These are phyloP conservation scores for Pezicula radicicola DNA, from an alignment of 2,329 filamentous ascomycete genomes.

Conservation along the genomic window DNA sequence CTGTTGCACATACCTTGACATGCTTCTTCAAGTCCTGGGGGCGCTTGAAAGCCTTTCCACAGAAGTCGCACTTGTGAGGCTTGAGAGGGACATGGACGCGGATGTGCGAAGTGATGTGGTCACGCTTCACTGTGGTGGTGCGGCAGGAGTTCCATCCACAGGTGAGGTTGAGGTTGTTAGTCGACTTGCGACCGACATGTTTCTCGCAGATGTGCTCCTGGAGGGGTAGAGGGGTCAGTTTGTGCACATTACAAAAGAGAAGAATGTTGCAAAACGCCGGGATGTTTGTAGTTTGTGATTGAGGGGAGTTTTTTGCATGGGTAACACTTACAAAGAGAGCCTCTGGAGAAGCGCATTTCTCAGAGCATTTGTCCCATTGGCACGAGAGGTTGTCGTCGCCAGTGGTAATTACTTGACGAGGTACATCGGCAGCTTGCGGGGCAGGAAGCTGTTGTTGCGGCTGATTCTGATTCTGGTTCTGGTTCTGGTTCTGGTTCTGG, in stretches of 20 bases:
- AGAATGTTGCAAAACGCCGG: background rate
- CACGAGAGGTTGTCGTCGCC: slow-evolving; percentile 33
- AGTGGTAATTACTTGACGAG: slow-evolving; percentile 14
- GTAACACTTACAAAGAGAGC: slow-evolving; percentile 34
- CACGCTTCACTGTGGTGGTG: slow-evolving; percentile 96
- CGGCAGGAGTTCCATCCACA: slow-evolving; percentile 97
- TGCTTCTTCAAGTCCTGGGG: slow-evolving; percentile 99
- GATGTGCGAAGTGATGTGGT: slow-evolving; percentile 99
- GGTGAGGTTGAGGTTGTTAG: slow-evolving; percentile 95
- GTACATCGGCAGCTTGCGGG: slow-evolving; percentile 12
- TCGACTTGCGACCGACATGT: slow-evolving; percentile 97
- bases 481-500: background rate
- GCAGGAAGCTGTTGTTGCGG: slow-evolving; percentile 13
- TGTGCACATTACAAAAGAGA: slow-evolving; percentile 2
- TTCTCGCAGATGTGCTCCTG: slow-evolving; percentile 98
- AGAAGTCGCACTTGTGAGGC: slow-evolving; percentile 98
- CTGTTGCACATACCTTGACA: slow-evolving; percentile 64
- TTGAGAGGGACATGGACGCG: slow-evolving; percentile 98
- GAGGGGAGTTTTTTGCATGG: too few relatives aligned
- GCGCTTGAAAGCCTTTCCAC: slow-evolving; percentile 97
- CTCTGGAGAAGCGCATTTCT: slow-evolving; percentile 34
- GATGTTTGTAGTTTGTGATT: background rate
- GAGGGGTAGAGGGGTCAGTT: background rate
- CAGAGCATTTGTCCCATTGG: slow-evolving; percentile 36
- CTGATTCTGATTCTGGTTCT: slow-evolving; percentile 8